Percentiles rank a stretch among this genome's conserved stretches.
Evolutionary conservation across 768 basidiomycete species (phyloP).

Genomic region (Mrakia hoshinonis): DNA sequence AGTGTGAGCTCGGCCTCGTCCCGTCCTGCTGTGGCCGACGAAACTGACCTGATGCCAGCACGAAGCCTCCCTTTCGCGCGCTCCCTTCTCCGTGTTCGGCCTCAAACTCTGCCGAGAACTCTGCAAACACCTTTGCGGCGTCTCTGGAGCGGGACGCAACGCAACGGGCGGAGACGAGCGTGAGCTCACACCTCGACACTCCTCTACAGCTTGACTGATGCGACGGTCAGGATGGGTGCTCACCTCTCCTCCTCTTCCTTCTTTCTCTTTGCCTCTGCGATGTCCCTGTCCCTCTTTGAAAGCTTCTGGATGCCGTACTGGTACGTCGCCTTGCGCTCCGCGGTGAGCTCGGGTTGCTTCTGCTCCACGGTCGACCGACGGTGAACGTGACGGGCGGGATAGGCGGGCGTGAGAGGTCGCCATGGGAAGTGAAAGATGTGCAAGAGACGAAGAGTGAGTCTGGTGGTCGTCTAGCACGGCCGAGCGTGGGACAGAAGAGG

Average conservation of each 20-base stretch:
- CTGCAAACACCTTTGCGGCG: constrained; percentile 39
- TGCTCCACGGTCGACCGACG: neutral
- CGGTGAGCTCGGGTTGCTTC: constrained; percentile 47
- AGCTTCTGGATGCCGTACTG: constrained; percentile 74
- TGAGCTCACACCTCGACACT: neutral
- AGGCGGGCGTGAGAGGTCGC: neutral
- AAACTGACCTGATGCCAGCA: constrained; percentile 38
- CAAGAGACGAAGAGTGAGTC: neutral
- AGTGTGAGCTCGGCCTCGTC: neutral
- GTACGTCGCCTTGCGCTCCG: constrained; percentile 76
- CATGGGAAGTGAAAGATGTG: neutral
- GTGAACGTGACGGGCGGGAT: neutral
- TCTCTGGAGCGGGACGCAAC: constrained; percentile 1
- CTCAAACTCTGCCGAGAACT: constrained; percentile 39
- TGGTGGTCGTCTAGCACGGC: neutral
- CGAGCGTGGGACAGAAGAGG: neutral
- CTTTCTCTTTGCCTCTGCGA: constrained; percentile 83
- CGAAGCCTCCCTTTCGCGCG: constrained; percentile 38
- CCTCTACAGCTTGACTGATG: constrained; percentile 26
- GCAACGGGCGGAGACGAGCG: neutral
- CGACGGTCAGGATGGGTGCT: constrained; percentile 1
- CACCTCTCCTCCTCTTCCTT: constrained; percentile 46
- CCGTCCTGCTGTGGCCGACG: neutral
- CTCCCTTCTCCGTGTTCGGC: constrained; percentile 30
- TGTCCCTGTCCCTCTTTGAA: constrained; percentile 83